Base-by-base conservation (phyloP, 2,329 filamentous ascomycete genomes). In the Phialophora chinensis region DNA sequence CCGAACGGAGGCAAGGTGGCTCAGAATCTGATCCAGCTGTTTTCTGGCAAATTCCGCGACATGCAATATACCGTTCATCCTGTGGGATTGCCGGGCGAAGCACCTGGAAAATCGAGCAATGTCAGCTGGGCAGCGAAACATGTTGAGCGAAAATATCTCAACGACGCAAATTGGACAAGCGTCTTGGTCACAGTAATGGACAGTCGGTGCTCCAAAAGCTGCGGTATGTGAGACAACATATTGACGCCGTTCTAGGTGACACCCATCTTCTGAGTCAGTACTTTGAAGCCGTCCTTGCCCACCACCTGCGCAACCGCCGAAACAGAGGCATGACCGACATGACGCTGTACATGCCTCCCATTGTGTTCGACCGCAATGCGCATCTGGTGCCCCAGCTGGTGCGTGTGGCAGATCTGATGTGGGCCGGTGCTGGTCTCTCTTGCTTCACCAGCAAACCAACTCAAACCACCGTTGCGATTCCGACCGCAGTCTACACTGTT, bases 51-150 rank as follows among this genome's bases (percentile, higher is more conserved):
- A 65, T 91, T 92, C 74, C 86, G 86, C 50, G 85, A 84, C 66
- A 88, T 92, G 72, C 85, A 87, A 72, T 88, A 86, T 74, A 91
- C 88, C 2, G 77, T 90, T 12, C 90, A 92, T 73, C 89, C 90
- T 0, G 78, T 82, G 25, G 86, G 87, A 62, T 86, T 91, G 60
- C 84, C 85, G 3, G 87, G 87, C 12, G 90, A 92, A 75, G 86
- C 89, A 58, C 87, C 89, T 62, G 90, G 90, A 65, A 92, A 92
- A 75, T 90, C 90, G 69, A 91, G 89, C 79, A 92, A 92, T 76
- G 83, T 90, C 67, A 86, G 86, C 60, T 92, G 89, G 87, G 88
- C 88, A 20, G 89, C 88, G 10, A 85, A 85, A 69, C 87, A 88
- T 75, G 81, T 89, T 60, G 88, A 87, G 75, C 83, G 85, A 72